Conservation (phyloP, 2,329 filamentous ascomycete species). For the Scytalidium lignicola region DNA sequence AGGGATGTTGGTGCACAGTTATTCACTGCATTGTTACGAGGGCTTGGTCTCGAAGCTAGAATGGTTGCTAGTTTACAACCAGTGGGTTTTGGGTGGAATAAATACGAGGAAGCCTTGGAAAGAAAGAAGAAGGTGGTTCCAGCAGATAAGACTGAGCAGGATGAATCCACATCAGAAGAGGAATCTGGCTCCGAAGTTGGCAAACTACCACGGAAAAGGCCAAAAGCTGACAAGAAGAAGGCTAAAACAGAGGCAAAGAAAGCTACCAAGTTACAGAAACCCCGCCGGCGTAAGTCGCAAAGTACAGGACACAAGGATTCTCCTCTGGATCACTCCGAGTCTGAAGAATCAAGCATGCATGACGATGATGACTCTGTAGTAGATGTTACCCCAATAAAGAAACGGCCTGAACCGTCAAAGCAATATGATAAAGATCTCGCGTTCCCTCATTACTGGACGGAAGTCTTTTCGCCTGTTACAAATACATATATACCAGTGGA, state of each 20-base stretch:
- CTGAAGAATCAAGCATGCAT: constrained; percentile 45
- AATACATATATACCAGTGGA: constrained; percentile 77
- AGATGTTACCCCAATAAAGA: constrained; percentile 37
- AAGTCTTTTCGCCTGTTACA: constrained; percentile 77
- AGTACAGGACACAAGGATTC: constrained; percentile 24
- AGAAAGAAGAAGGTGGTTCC: constrained; percentile 10
- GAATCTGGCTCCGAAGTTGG: constrained; percentile 1
- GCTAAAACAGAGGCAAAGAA: constrained; percentile 10
- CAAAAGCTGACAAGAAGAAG: constrained; percentile 13
- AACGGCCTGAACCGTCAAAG: constrained; percentile 25
- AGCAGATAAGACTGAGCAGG: constrained; percentile 10
- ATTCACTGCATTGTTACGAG: constrained; percentile 80
- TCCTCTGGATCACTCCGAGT: constrained; percentile 40
- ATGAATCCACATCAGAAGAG: background rate
- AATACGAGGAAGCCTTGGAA: constrained; percentile 68
- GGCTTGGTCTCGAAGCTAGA: constrained; percentile 73
- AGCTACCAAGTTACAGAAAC: constrained; percentile 13
- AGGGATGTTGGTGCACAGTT: constrained; percentile 84
- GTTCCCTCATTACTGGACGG: constrained; percentile 90
- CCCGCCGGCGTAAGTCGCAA: constrained; percentile 16
- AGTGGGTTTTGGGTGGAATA: constrained; percentile 85
- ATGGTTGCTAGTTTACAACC: constrained; percentile 83
- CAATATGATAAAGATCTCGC: constrained; percentile 71
- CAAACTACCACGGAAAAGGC: constrained; percentile 16
- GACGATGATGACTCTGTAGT: constrained; percentile 56